Evolutionary conservation across 73 alveolate species (phyloP), one percentile per base, ranked within the genome.

Genomic region (Tetrahymena borealis): DNA sequence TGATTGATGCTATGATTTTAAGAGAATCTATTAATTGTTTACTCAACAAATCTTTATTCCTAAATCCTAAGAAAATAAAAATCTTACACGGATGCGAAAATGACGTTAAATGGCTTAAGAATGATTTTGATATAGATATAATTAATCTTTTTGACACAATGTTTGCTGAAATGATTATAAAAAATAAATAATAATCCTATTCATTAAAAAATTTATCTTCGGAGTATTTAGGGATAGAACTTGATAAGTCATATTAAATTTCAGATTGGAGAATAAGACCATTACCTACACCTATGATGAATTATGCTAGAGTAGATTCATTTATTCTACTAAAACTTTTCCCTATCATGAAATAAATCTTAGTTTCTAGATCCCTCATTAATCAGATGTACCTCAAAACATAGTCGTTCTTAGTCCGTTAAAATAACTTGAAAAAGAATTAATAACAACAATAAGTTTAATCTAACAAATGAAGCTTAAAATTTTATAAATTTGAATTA

Each of bases 251-350:
- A 7, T 79, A 92, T 79, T 41, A 92, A 79, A 79, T 33, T 32
- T 92, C 95, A 1, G 95, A 92, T 85, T 92, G 95, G 95, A 78
- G 95, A 79, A 92, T 92, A 78, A 92, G 95, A 79, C 95, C 95
- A 11, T 40, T 92, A 37, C 93, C 92, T 18, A 28, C 38, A 28
- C 33, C 90, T 35, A 79, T 92, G 95, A 39, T 92, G 32, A 85
- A 78, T 4, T 92, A 92, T 92, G 95, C 95, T 13, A 79, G 95
- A 79, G 77, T 79, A 0, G 95, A 92, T 79, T 78, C 95, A 20
- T 32, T 90, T 11, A 39, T 85, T 33, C n/a, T 92, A 24, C 38
- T 92, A 20, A 36, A 37, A 24, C 90, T 79, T 78, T 92, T 43
- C 10, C 93, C 91, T 28, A 92, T 38, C 32, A 60, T 60, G 85